Evolutionary conservation across 805 yeast species (phyloP).

Genomic region (Cyberlindnera maritima): DNA sequence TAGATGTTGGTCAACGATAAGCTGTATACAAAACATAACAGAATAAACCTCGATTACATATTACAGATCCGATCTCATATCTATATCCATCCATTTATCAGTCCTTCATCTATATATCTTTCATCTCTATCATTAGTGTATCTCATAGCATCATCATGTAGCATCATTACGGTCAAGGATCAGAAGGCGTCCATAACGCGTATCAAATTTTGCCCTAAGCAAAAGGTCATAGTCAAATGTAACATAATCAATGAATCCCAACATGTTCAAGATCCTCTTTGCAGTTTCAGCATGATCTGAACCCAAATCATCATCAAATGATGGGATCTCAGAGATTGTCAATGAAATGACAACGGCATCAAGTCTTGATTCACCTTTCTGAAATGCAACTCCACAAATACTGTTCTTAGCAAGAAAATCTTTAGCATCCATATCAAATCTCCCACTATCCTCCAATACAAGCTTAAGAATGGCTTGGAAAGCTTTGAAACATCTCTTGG

Average conservation of each 20-base stretch:
- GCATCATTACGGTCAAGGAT: background rate
- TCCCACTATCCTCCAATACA: constrained; percentile 5
- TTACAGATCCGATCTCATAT: too few relatives aligned
- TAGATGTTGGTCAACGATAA: too few relatives aligned
- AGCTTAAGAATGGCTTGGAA: constrained; percentile 1
- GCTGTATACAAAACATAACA: too few relatives aligned
- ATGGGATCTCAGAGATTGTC: background rate
- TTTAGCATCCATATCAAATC: background rate
- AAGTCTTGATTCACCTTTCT: background rate
- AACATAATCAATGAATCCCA: constrained; percentile 2
- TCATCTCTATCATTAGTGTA: too few relatives aligned
- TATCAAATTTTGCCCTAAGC: constrained; percentile 2
- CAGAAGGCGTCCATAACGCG: background rate
- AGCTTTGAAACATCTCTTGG: background rate
- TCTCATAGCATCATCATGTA: too few relatives aligned
- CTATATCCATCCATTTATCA: too few relatives aligned
- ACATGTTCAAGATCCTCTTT: background rate
- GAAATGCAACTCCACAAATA: constrained; percentile 5
- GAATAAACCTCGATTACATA: too few relatives aligned
- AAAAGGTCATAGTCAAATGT: background rate
- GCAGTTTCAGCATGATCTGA: background rate
- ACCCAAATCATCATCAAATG: background rate
- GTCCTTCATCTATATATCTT: too few relatives aligned
- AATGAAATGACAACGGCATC: background rate
- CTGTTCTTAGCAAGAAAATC: constrained; percentile 2